phyloP scores from a whole-genome alignment of 768 basidiomycete genomes.

The Hirschioporus abietinus region DNA sequence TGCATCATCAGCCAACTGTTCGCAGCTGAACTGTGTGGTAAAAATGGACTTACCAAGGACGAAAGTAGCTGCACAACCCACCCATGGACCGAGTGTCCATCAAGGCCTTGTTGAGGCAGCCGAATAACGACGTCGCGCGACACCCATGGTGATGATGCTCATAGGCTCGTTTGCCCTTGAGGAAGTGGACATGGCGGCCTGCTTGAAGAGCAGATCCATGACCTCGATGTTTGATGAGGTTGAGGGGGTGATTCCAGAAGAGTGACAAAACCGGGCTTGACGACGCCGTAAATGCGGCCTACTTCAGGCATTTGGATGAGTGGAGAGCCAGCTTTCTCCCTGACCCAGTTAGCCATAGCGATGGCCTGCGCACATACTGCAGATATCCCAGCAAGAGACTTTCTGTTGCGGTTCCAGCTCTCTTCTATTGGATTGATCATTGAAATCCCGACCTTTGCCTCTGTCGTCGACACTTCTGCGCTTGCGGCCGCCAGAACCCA shows the following conservation, averaged over 20 bases:
- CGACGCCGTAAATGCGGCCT: slow-evolving; percentile 6
- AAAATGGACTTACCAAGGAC: slow-evolving; percentile 58
- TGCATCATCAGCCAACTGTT: too few relatives aligned
- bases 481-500: neutral
- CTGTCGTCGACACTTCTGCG: neutral
- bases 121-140: too few relatives aligned
- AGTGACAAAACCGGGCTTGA: slow-evolving; percentile 9
- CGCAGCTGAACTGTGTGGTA: too few relatives aligned
- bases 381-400: too few relatives aligned
- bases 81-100: too few relatives aligned
- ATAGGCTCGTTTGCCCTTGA: slow-evolving; percentile 19
- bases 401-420: too few relatives aligned
- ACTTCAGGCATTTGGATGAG: slow-evolving; percentile 29
- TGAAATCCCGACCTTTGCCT: too few relatives aligned
- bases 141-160: too few relatives aligned
- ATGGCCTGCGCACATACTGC: too few relatives aligned
- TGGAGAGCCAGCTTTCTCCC: slow-evolving; percentile 49
- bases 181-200: slow-evolving; percentile 15
- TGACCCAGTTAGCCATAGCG: slow-evolving; percentile 52
- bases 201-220: slow-evolving; percentile 11
- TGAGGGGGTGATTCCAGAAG: slow-evolving; percentile 2
- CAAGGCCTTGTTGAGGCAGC: too few relatives aligned
- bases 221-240: slow-evolving; percentile 10
- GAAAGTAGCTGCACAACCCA: slow-evolving; percentile 76
- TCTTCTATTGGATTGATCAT: too few relatives aligned